Evolutionary conservation across 805 yeast species (phyloP).

Genomic region (Saturnispora mendoncae): DNA sequence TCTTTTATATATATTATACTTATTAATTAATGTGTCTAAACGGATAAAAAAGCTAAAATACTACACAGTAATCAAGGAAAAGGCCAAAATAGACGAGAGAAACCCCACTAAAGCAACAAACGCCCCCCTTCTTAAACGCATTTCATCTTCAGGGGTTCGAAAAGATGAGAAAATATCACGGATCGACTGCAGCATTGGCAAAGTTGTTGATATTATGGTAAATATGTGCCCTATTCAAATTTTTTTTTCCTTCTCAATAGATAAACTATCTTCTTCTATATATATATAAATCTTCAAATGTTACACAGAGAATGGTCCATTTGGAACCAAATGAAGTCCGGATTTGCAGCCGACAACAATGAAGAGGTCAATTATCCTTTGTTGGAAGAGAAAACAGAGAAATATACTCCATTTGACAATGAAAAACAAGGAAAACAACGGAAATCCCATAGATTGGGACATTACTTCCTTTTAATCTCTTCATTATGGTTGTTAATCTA

Average conservation of each 20-base stretch:
- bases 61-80: slow-evolving; percentile 67
- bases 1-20: background rate
- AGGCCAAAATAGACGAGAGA: slow-evolving; percentile 69
- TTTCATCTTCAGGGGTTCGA: slow-evolving; percentile 79
- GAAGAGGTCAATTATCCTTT: background rate
- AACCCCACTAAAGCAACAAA: slow-evolving; percentile 73
- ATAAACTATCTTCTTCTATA: slow-evolving; percentile 3
- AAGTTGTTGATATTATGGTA: no score
- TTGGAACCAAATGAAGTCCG: slow-evolving; percentile 25
- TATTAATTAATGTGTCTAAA: background rate
- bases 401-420: no score
- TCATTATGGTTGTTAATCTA: background rate
- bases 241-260: background rate
- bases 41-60: slow-evolving; percentile 16
- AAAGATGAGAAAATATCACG: slow-evolving; percentile 74
- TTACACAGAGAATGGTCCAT: slow-evolving; percentile 29
- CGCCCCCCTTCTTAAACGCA: slow-evolving; percentile 66
- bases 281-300: slow-evolving; percentile 12
- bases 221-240: no score
- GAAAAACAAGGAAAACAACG: no score
- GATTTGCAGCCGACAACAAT: background rate
- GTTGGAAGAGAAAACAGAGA: background rate
- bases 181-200: slow-evolving; percentile 68
- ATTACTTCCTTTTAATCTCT: background rate
- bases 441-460: background rate